Base-by-base conservation (phyloP, 2,329 filamentous ascomycete species). In the Xylaria arbuscula region DNA sequence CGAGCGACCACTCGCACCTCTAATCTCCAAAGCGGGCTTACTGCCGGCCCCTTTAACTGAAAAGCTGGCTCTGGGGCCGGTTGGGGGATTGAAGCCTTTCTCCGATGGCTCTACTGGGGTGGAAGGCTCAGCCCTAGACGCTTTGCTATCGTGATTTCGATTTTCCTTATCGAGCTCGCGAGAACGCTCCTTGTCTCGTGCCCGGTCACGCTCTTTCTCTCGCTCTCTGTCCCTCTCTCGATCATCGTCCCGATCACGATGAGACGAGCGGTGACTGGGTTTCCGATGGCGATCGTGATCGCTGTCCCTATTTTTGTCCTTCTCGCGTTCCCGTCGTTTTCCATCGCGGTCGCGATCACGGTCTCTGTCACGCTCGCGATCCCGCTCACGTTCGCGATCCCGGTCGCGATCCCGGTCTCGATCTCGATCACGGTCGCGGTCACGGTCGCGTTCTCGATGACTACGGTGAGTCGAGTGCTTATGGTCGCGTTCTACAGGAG, bases 401-500 rank as follows among this genome's bases (percentile, higher is more conserved):
- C 82, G 79, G 67, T 85, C 80, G n/a, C 83, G 82, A 47, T 76
- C 74, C 28, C 75, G 58, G 1, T 74, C 80, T 1, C 76, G 75
- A 57, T 84, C 81, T 40, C 83, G 79, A 67, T 85, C 80, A 45
- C 82, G 79, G 68, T 85, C 80, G 17, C 83, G 82, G 50, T 76
- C 75, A 45, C 75, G 64, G 7, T 74, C 80, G 4, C 76, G 75
- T 32, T 85, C 80, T 32, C 83, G 83, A 57, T 75, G 75, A 59
- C 75, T 88, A 83, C 45, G 85, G 80, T 68, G 84, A 78, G 73
- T 83, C 79, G 62, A 85, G 81, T 76, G 79, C 78, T 75, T 82
- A 83, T 81, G 80, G 24, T 84, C 82, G 62, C 78, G 82, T 73
- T 80, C 81, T 53, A 57, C 87, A 1, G 86, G 87, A 2, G 92